Evolutionary conservation across 176 grass and related monocot species (phyloP), one percentile per base, ranked within the genome.

Genomic region (Neostapfia colusana): DNA sequence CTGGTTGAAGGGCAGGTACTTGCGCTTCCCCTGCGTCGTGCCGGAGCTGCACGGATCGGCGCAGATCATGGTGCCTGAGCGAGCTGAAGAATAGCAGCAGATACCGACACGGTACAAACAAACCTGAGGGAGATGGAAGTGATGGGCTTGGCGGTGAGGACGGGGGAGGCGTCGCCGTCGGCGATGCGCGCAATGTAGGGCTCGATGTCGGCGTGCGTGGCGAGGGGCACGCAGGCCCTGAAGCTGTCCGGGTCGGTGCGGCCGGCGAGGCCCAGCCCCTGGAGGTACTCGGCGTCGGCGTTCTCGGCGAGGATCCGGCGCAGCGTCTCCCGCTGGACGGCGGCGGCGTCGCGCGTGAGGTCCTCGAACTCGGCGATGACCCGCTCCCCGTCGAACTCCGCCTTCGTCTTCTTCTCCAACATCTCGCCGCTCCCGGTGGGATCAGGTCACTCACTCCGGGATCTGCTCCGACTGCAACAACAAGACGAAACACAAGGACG

Each of bases 11-110:
- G 78, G 57, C 45, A 97, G 20, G 83, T 89, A 93, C 70, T 97
- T 97, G 43, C 85, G 90, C 83, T 91, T 97, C 45, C 93, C 93
- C 76, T 97, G 90, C 63, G 93, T 97, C 11, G 90, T 97, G 63
- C 93, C 90, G 73, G 93, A 97, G 85, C 93, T 93, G 83, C 66
- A 57, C 4, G 20, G 2, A 13, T 25, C 1, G 6, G 8, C 37
- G 44, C 12, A 63, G 2, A 0, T 38, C 36, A 63, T 53, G 31
- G 10, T 39, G 44, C 37, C 16, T 27, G 18, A 20, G 8, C n/a
- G 64, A 65, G 25, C 18, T 28, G 27, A 62, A 31, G 57, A 66
- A 6, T 7, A n/a, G 10, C 41, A 51, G 48, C 48, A 20, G 20
- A n/a, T 23, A 3, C 51, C 1, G 49, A 51, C 17, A 4, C 16